Percentiles rank a stretch among this genome's conserved stretches.
Evolutionary conservation across 2,329 filamentous ascomycete species (phyloP).

Genomic region (Stachybotrys echinatus): DNA sequence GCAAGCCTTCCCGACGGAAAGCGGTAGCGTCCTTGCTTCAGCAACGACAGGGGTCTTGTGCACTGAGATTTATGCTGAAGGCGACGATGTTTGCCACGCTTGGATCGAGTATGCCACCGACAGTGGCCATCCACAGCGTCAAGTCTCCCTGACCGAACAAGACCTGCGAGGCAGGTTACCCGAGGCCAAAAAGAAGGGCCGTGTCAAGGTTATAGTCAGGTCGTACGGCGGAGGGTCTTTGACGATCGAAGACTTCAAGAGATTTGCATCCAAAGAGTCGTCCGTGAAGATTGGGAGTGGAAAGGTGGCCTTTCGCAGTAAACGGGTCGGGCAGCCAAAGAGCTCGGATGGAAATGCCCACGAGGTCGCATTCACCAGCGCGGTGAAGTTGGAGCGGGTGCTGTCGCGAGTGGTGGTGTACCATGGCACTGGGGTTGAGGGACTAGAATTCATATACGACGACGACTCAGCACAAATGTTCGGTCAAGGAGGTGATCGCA

Average conservation of each 20-base stretch:
- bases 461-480: slow-evolving; percentile 81
- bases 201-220: slow-evolving; percentile 67
- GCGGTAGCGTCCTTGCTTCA: slow-evolving; percentile 68
- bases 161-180: slow-evolving; percentile 69
- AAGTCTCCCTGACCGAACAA: slow-evolving; percentile 68
- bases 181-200: slow-evolving; percentile 65
- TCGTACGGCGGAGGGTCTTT: slow-evolving; percentile 70
- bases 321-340: slow-evolving; percentile 65
- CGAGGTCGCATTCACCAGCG: slow-evolving; percentile 70
- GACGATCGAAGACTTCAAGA: slow-evolving; percentile 70
- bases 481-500: slow-evolving; percentile 70
- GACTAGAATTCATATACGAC: slow-evolving; percentile 90
- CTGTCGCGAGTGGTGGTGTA: slow-evolving; percentile 72
- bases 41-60: slow-evolving; percentile 79
- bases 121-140: slow-evolving; percentile 59
- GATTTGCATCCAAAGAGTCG: slow-evolving; percentile 65
- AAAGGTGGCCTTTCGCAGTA: slow-evolving; percentile 70
- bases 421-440: slow-evolving; percentile 71
- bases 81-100: slow-evolving; percentile 72
- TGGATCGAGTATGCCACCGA: slow-evolving; percentile 77
- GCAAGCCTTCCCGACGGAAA: slow-evolving; percentile 81
- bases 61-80: slow-evolving; percentile 74
- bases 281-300: slow-evolving; percentile 52
- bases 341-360: slow-evolving; percentile 65
- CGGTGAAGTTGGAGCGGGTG: slow-evolving; percentile 63